These are phyloP conservation scores for Ascocoryne sarcoides DNA, from an alignment of 2,329 filamentous ascomycete species.

Conservation along the genomic window DNA sequence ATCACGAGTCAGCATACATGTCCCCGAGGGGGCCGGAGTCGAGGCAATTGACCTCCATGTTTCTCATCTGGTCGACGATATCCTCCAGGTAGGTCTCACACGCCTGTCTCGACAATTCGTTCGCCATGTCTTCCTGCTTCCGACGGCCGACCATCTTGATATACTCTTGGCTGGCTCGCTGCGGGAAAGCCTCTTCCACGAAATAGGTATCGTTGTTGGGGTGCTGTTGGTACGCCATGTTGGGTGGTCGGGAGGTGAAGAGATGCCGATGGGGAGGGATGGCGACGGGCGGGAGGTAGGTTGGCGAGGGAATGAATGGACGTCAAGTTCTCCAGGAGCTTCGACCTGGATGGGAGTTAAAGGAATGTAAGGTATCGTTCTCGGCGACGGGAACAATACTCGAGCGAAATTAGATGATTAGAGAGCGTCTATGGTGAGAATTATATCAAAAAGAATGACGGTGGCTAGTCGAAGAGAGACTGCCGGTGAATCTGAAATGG, in stretches of 20 bases:
- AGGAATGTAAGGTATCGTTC: background rate
- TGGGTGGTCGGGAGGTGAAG: slow-evolving; percentile 14
- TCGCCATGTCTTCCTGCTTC: slow-evolving; percentile 78
- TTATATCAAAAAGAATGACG: slow-evolving; percentile 27
- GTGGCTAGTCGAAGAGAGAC: slow-evolving; percentile 22
- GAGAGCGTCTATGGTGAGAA: slow-evolving; percentile 21
- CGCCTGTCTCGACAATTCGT: slow-evolving; percentile 77
- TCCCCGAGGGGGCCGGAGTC: slow-evolving; percentile 4
- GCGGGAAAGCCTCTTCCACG: slow-evolving; percentile 41
- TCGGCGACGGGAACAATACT: slow-evolving; percentile 1
- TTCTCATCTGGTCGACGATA: slow-evolving; percentile 85
- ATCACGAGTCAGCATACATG: slow-evolving; percentile 21
- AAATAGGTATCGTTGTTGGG: slow-evolving; percentile 62
- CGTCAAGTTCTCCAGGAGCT: slow-evolving; percentile 31
- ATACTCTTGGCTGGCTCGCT: slow-evolving; percentile 52
- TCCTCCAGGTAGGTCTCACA: slow-evolving; percentile 91
- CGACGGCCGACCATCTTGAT: slow-evolving; percentile 71
- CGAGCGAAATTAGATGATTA: slow-evolving; percentile 23
- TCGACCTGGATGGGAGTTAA: slow-evolving; percentile 3
- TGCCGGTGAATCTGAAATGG: slow-evolving; percentile 14
- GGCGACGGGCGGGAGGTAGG: slow-evolving; percentile 5
- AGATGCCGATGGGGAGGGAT: too few relatives aligned
- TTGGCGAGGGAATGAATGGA: slow-evolving; percentile 24
- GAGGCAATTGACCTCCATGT: slow-evolving; percentile 63
- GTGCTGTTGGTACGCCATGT: slow-evolving; percentile 25